phyloP scores from a whole-genome alignment of 331 rosid genomes.

The Arachis monticola region DNA sequence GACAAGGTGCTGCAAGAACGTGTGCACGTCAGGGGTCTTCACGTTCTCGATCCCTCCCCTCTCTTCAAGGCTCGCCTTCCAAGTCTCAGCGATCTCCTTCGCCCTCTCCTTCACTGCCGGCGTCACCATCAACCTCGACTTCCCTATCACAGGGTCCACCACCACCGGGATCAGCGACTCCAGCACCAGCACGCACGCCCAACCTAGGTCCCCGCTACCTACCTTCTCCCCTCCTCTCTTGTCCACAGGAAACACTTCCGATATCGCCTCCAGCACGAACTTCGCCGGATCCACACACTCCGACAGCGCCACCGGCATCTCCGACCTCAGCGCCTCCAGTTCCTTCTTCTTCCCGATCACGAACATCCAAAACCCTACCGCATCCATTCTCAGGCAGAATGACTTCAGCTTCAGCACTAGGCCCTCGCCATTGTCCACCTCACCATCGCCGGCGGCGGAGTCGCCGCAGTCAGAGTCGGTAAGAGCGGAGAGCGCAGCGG shows the following conservation, averaged over 20 bases:
- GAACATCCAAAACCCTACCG: conserved; percentile 77
- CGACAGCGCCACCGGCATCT: conserved; percentile 66
- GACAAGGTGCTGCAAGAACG: conserved; percentile 93
- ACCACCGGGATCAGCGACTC: conserved; percentile 84
- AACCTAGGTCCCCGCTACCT: conserved; percentile 75
- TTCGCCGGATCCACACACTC: conserved; percentile 92
- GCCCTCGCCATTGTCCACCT: conserved; percentile 84
- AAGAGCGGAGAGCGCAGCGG: conserved; percentile 60
- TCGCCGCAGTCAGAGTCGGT: conserved; percentile 24
- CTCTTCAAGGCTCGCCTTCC: conserved; percentile 93
- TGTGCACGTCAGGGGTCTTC: conserved; percentile 93
- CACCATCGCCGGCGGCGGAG: conserved; percentile 48
- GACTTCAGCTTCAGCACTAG: conserved; percentile 62
- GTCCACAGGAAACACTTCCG: conserved; percentile 92
- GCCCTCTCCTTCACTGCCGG: conserved; percentile 76
- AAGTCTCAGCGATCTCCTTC: conserved; percentile 76
- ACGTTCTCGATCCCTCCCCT: conserved; percentile 93
- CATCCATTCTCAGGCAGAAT: conserved; percentile 75
- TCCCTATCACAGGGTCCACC: conserved; percentile 84
- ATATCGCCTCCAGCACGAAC: conserved; percentile 84
- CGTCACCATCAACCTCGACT: conserved; percentile 82
- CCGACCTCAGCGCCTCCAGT: conserved; percentile 68
- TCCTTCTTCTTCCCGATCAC: conserved; percentile 82
- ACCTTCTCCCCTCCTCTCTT: conserved; percentile 60
- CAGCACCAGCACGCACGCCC: conserved; percentile 93